Evolutionary conservation across 768 basidiomycete genomes (phyloP), one percentile per base, ranked within the genome.

Genomic region (Solioccasus polychromus): DNA sequence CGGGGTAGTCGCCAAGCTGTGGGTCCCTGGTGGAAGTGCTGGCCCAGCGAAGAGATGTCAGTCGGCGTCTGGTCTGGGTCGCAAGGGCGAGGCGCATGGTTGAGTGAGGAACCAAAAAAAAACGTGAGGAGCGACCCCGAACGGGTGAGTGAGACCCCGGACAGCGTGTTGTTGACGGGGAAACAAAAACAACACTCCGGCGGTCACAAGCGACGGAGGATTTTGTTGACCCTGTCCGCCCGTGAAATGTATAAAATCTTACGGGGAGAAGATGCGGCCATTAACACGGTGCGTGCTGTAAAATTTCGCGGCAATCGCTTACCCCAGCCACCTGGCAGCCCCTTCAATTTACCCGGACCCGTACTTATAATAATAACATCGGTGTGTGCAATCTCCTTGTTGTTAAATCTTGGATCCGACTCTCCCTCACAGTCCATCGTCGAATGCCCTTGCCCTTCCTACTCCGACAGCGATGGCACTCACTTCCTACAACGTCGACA

Each of bases 1-100:
- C 72, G 8, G 88, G 88, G 54, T 92, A 90, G 54, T 79, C 85
- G 44, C 73, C 73, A 17, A 88, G 67, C 51, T 89, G 84, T 2
- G 86, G 83, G 61, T 89, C 84, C 31, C 64, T 65, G 23, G 59
- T 43, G 1, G 57, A 42, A 14, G 50, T 53, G 28, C 56, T 45
- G 5, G 23, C 5, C 9, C 45, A n/a, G 15, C 42, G 30, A 47
- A 35, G 35, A 9, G 35, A 20, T 31, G 30, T 5, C 30, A 15
- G 11, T 2, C 29, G 35, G 2, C 40, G 49, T 44, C 44, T 47
- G 19, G 45, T 15, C 11, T 29, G 36, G 28, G 49, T 37, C 15
- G 46, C 20, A 26, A 58, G 31, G 11, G 44, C 40, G 32, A 59
- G 47, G 48, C 53, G 58, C 22, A 51, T 31, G 30, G 30, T 8